Conservation (phyloP, 306 rosid genomes). For the Chamaecrista fasciculata region DNA sequence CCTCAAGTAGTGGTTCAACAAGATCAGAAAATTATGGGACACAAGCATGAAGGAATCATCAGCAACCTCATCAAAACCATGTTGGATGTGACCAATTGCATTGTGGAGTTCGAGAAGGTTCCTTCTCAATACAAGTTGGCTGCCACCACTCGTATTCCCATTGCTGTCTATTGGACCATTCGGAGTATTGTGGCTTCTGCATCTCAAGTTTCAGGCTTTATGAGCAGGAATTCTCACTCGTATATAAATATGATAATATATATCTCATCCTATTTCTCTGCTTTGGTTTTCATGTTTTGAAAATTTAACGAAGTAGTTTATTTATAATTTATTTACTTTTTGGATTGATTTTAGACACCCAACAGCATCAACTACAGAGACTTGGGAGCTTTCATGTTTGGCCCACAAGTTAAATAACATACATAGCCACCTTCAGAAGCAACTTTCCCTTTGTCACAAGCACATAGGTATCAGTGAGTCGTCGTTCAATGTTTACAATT, state of each 20-base stretch:
- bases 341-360: background rate
- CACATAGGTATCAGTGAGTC: constrained; percentile 56
- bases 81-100: constrained; percentile 50
- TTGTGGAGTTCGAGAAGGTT: constrained; percentile 52
- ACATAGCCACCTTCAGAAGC: constrained; percentile 42
- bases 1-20: constrained; percentile 5
- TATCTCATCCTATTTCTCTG: too few species aligned
- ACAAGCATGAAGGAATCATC: constrained; percentile 15
- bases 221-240: constrained; percentile 1
- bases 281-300: too few species aligned
- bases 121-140: constrained; percentile 20
- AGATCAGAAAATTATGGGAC: background rate
- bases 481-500: too few species aligned
- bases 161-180: constrained; percentile 71
- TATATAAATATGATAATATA: too few species aligned
- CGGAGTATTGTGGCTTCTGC: constrained; percentile 55
- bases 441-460: constrained; percentile 41
- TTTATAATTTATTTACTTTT: background rate
- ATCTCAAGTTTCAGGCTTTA: constrained; percentile 44
- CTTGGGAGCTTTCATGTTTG: constrained; percentile 72
- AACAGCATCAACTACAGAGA: constrained; percentile 35
- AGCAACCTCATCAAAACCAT: constrained; percentile 41
- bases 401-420: constrained; percentile 48
- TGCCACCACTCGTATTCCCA: constrained; percentile 38
- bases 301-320: too few species aligned